Evolutionary conservation across 2,329 filamentous ascomycete species (phyloP).

Genomic region (Zymoseptoria brevis): DNA sequence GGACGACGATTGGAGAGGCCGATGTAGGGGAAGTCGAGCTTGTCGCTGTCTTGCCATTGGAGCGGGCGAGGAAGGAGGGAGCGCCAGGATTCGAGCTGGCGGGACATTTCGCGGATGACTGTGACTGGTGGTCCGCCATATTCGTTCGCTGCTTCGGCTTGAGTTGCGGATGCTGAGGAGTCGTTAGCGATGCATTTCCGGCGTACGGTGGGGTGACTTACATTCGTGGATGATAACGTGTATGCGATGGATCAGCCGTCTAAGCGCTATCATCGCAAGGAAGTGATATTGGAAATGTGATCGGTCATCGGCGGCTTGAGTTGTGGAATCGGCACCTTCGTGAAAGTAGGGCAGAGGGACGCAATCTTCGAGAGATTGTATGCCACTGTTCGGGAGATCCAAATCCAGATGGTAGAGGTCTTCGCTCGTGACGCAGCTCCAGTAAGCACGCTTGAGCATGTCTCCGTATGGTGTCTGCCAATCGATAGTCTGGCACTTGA

Average conservation of each 20-base stretch:
- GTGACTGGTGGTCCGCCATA: conserved; percentile 33
- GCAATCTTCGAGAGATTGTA: conserved; percentile 46
- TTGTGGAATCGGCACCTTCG: conserved; percentile 33
- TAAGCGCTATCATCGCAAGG: conserved; percentile 51
- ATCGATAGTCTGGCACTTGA: conserved; percentile 42
- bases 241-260: conserved; percentile 46
- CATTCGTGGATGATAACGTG: conserved; percentile 46
- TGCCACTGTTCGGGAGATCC: conserved; percentile 48
- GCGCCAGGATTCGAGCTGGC: conserved; percentile 52
- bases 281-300: conserved; percentile 53
- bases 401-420: conserved; percentile 52
- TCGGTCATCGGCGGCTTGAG: conserved; percentile 34
- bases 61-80: conserved; percentile 47
- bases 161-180: conserved; percentile 16
- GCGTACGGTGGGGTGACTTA: conserved; percentile 29
- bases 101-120: conserved; percentile 45
- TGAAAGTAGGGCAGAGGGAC: conserved; percentile 49
- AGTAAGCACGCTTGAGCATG: conserved; percentile 48
- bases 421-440: conserved; percentile 46
- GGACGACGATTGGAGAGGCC: conserved; percentile 20
- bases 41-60: conserved; percentile 50
- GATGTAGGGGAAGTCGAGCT: conserved; percentile 35
- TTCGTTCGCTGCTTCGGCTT: conserved; percentile 27
- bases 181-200: conserved; percentile 4
- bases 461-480: conserved; percentile 43